Evolutionary conservation across 495 filamentous ascomycete genomes (phyloP).

Genomic region (Penicillium coprophilum): DNA sequence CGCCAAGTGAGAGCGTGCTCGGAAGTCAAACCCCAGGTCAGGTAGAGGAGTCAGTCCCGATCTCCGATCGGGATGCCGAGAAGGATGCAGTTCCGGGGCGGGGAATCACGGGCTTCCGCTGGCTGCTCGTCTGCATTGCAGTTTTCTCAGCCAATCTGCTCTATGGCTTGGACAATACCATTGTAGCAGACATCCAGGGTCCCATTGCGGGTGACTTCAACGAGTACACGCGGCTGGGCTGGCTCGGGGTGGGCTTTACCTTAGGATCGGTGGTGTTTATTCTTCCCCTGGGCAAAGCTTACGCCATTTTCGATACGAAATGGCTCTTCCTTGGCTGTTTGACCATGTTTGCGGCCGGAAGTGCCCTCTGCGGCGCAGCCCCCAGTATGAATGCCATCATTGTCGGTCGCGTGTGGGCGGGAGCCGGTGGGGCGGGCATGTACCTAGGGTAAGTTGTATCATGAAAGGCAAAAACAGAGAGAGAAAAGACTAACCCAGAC

Average conservation of each 20-base stretch:
- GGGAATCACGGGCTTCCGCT: background rate
- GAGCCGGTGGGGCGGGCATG: background rate
- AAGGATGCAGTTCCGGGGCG: background rate
- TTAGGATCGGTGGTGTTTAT: background rate
- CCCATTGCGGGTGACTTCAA: background rate
- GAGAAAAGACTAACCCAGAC: background rate
- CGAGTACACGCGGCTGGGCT: background rate
- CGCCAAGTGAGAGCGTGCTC: background rate
- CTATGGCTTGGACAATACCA: background rate
- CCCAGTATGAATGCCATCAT: too few species aligned
- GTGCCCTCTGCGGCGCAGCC: background rate
- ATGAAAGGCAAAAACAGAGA: background rate
- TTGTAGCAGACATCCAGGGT: background rate
- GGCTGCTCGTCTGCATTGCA: background rate
- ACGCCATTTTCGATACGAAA: background rate
- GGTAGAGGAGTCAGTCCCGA: background rate
- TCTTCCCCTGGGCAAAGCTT: background rate
- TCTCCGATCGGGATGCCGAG: background rate
- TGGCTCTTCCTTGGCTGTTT: background rate
- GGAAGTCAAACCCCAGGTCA: background rate
- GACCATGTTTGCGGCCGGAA: background rate
- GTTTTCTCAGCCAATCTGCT: background rate
- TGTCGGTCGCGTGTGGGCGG: background rate
- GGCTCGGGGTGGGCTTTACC: background rate
- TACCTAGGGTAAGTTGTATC: background rate